Conservation (phyloP, 768 basidiomycete species). For the Boletus pseudo-olivaceus region DNA sequence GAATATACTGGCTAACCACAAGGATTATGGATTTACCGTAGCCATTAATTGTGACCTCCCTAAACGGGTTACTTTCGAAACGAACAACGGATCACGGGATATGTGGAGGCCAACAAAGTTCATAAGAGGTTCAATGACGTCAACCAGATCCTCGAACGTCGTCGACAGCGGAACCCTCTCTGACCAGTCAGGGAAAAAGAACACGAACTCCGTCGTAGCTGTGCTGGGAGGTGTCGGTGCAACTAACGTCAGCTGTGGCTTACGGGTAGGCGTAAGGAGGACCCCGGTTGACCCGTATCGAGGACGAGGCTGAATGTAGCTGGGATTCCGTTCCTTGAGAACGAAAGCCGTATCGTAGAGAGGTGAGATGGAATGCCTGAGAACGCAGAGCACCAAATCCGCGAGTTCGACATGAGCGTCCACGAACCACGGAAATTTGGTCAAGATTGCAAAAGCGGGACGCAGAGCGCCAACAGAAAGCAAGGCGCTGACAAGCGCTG, state of each 20-base stretch:
- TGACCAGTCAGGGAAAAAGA: conserved; percentile 87
- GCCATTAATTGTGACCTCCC: conserved; percentile 63
- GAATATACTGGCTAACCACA: conserved; percentile 2
- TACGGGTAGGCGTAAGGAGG: conserved; percentile 50
- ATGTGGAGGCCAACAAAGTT: conserved; percentile 77
- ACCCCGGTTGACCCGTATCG: conserved; percentile 61
- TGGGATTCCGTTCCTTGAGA: conserved; percentile 56
- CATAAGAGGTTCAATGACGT: conserved; percentile 77
- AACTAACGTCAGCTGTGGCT: conserved; percentile 65
- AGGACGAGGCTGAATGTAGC: conserved; percentile 59
- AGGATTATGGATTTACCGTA: conserved; percentile 39
- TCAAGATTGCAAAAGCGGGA: conserved; percentile 73
- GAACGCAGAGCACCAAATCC: conserved; percentile 76
- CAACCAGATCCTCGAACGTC: conserved; percentile 63
- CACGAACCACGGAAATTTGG: conserved; percentile 81
- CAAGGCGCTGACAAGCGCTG: conserved; percentile 73
- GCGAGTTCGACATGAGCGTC: conserved; percentile 80
- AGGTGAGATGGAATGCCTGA: conserved; percentile 64
- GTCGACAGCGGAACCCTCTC: conserved; percentile 65
- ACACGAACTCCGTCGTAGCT: conserved; percentile 70
- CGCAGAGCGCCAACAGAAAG: conserved; percentile 82
- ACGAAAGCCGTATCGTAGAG: conserved; percentile 55
- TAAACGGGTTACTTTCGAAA: conserved; percentile 78
- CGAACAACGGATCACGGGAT: conserved; percentile 70
- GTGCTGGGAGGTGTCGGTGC: conserved; percentile 83